phyloP scores from a whole-genome alignment of 2,329 filamentous ascomycete genomes.

The Camptophora hylomeconis region DNA sequence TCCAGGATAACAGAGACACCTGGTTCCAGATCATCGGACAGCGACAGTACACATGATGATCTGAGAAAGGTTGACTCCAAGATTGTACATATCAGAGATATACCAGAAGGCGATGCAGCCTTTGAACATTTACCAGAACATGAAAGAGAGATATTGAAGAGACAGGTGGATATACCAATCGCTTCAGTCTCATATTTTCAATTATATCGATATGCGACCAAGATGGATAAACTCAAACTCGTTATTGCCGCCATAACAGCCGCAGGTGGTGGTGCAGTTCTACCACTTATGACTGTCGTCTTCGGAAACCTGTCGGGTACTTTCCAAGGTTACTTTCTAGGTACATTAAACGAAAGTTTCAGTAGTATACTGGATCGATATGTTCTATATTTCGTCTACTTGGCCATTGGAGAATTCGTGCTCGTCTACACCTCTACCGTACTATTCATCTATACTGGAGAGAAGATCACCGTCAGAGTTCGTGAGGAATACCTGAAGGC shows the following conservation, averaged over 20 bases:
- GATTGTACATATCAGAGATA: slow-evolving; percentile 16
- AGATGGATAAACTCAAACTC: slow-evolving; percentile 52
- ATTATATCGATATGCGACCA: slow-evolving; percentile 58
- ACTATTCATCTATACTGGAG: slow-evolving; percentile 78
- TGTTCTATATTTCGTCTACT: slow-evolving; percentile 74
- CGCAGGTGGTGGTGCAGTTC: slow-evolving; percentile 58
- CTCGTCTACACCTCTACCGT: slow-evolving; percentile 69
- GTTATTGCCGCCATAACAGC: slow-evolving; percentile 47
- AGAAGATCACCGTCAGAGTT: slow-evolving; percentile 66
- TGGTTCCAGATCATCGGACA: slow-evolving; percentile 9
- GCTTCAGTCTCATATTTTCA: slow-evolving; percentile 51
- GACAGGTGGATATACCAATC: slow-evolving; percentile 53
- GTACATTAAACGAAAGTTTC: slow-evolving; percentile 41
- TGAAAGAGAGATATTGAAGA: slow-evolving; percentile 54
- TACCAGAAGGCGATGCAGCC: slow-evolving; percentile 35
- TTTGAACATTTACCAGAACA: slow-evolving; percentile 50
- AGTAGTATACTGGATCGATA: slow-evolving; percentile 45
- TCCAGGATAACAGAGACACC: slow-evolving; percentile 5
- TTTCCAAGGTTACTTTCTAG: slow-evolving; percentile 53
- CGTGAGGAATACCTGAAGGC: slow-evolving; percentile 72
- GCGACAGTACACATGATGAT: slow-evolving; percentile 10
- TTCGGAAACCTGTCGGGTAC: slow-evolving; percentile 64
- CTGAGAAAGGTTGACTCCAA: slow-evolving; percentile 17
- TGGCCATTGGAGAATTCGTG: slow-evolving; percentile 68
- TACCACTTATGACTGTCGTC: slow-evolving; percentile 66